Evolutionary conservation across 148 eudicot genomes (phyloP), one percentile per base, ranked within the genome.

Genomic region (Gaultheria prostrata): DNA sequence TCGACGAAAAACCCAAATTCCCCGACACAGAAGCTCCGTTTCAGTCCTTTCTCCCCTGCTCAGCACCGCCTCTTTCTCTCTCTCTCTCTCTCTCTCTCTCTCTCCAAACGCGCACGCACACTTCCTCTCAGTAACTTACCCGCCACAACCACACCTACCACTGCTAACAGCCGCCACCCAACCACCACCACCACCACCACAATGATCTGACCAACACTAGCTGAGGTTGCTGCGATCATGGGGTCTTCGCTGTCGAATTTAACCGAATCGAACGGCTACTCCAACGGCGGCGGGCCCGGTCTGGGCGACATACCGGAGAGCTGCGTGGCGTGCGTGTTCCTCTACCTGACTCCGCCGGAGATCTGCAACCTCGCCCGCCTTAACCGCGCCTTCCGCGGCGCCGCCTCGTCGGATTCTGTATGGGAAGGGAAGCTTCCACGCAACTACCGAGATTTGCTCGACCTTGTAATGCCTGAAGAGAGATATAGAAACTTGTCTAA

Each of bases 221-320:
- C 26, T 4, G 43, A 48, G 53, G 17, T 67, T 53, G 43, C 69
- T 26, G 76, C 3, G 53, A 71, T 71, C 69, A 72, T 82, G 84
- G 84, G 84, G 32, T 78, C 84, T 30, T 51, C 84, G 33, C 77
- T 82, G 78, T 82, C 84, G 24, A 82, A 53, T 67, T 73, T 82
- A 69, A 82, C 84, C 24, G 82, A 83, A 73, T 72, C 78, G 17
- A 81, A 81, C 77, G 83, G 83, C 20, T 81, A 56, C 18, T 61
- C 77, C 78, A 65, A 33, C 51, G 75, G 83, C 12, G 94, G 97
- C 33, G 85, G 87, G 12, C 92, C 92, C 11, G 92, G 98, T 0
- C 86, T 96, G 2, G 98, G 98, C 0, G 98, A 96, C 81, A 94
- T 96, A 85, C 98, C 98, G 56, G 98, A 96, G 85, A 94, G 93